Evolutionary conservation across 129 eudicot species (phyloP).

Genomic region (Tagetes erecta): DNA sequence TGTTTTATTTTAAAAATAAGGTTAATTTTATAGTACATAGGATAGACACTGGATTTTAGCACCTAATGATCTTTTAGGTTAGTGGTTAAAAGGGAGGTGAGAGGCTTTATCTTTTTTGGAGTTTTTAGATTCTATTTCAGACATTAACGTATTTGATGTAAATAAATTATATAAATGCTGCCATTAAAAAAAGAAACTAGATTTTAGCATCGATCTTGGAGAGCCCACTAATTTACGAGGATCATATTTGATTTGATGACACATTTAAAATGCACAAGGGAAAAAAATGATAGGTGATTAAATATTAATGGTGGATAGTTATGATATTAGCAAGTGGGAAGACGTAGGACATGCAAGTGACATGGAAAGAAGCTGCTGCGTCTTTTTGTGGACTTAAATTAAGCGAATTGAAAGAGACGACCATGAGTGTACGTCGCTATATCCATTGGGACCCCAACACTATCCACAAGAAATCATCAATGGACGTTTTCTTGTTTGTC

Average conservation of each 20-base stretch:
- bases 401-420: conserved; percentile 15
- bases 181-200: background rate
- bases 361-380: conserved; percentile 22
- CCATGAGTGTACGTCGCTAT: conserved; percentile 9
- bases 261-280: background rate
- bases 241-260: background rate
- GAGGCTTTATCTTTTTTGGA: too few relatives aligned
- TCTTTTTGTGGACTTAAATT: conserved; percentile 24
- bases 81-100: too few relatives aligned
- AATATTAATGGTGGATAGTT: background rate
- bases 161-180: too few relatives aligned
- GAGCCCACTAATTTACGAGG: background rate
- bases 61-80: background rate
- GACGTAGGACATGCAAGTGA: conserved; percentile 30
- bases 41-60: background rate
- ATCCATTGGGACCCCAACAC: background rate
- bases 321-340: conserved; percentile 31
- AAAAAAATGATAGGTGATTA: background rate
- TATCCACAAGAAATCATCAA: too few relatives aligned
- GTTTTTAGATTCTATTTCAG: too few relatives aligned
- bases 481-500: too few relatives aligned
- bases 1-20: background rate
- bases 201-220: background rate
- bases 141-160: too few relatives aligned
- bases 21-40: background rate